phyloP scores from a whole-genome alignment of 176 grass and related monocot genomes.

The Oryza rufipogon region DNA sequence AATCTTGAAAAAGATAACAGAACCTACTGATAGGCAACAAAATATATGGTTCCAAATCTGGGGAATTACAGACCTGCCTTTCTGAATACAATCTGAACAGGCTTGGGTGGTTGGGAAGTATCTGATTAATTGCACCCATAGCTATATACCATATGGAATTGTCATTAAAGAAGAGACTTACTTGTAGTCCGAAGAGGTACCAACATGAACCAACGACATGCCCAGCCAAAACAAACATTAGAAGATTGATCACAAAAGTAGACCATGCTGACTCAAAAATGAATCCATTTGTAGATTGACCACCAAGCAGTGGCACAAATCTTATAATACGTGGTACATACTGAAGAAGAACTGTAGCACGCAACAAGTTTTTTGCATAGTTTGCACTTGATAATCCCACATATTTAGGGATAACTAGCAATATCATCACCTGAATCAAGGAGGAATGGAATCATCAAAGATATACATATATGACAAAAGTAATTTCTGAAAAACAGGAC shows the following conservation, averaged over 20 bases:
- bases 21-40: background rate
- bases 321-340: slow-evolving; percentile 75
- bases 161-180: slow-evolving; percentile 26
- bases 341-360: slow-evolving; percentile 74
- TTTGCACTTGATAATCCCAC: slow-evolving; percentile 71
- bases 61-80: background rate
- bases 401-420: slow-evolving; percentile 66
- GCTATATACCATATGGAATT: background rate
- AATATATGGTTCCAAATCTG: background rate
- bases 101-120: background rate
- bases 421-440: slow-evolving; percentile 71
- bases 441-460: slow-evolving; percentile 19
- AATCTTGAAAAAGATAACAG: background rate
- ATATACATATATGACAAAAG: background rate
- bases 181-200: slow-evolving; percentile 91
- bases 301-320: slow-evolving; percentile 84
- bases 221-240: slow-evolving; percentile 87
- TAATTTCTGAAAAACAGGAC: background rate
- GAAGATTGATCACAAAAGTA: slow-evolving; percentile 87
- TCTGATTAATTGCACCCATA: background rate
- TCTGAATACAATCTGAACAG: background rate
- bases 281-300: slow-evolving; percentile 81
- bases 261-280: slow-evolving; percentile 96
- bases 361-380: slow-evolving; percentile 84
- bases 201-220: slow-evolving; percentile 96